A percentile compares a stretch with the other conserved stretches of the same genome.
These are phyloP conservation scores for Leptographium galeiforme DNA, from an alignment of 2,329 filamentous ascomycete species.

Conservation along the genomic window DNA sequence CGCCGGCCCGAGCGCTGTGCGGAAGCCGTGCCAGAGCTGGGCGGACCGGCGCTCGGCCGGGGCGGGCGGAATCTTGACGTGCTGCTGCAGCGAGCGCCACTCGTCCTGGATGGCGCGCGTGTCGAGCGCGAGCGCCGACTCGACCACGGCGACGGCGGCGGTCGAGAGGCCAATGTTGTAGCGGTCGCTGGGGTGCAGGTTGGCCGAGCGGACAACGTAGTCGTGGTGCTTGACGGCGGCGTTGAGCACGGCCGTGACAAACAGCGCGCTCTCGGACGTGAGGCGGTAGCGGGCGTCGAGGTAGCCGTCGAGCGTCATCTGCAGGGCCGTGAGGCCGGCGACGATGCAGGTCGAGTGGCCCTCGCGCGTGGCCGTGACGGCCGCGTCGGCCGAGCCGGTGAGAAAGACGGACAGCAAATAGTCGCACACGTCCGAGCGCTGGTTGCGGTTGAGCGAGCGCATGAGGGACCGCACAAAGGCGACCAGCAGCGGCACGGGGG, in stretches of 20 bases:
- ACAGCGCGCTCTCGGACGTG: constrained; percentile 27
- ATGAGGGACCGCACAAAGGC: constrained; percentile 72
- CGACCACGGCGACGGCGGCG: constrained; percentile 50
- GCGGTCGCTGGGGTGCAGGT: constrained; percentile 28
- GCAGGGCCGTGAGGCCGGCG: constrained; percentile 48
- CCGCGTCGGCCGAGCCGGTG: constrained; percentile 1
- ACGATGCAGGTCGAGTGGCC: constrained; percentile 49
- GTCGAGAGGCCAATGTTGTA: constrained; percentile 38
- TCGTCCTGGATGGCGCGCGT: constrained; percentile 57
- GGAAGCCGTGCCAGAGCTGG: constrained; percentile 65
- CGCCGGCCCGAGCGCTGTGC: constrained; percentile 51
- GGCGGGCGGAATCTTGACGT: constrained; percentile 47
- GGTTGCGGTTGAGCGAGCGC: constrained; percentile 56
- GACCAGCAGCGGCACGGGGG: constrained; percentile 38
- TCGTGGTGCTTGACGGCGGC: constrained; percentile 49
- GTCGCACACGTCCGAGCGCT: constrained; percentile 63
- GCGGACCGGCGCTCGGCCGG: constrained; percentile 58
- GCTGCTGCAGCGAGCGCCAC: constrained; percentile 49
- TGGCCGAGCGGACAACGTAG: constrained; percentile 42
- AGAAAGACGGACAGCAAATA: constrained; percentile 67
- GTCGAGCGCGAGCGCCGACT: constrained; percentile 55
- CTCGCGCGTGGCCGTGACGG: constrained; percentile 41
- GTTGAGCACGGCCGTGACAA: constrained; percentile 52
- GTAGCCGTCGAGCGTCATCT: constrained; percentile 43
- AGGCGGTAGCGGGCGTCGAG: constrained; percentile 29